Base-by-base conservation (phyloP, 2,329 filamentous ascomycete genomes). In the Achaetomium macrosporum region DNA sequence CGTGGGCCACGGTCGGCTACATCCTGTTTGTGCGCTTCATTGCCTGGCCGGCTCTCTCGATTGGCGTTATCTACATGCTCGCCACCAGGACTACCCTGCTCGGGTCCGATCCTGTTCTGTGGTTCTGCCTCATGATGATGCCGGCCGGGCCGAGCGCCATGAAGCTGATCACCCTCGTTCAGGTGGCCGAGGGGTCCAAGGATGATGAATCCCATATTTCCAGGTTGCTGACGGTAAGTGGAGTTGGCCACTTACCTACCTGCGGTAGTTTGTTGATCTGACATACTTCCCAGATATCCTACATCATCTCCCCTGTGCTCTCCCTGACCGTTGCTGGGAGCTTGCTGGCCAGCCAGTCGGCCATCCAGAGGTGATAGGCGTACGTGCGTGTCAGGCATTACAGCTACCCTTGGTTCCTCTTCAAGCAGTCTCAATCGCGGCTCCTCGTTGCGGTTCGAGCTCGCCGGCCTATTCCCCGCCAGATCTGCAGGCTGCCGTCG, bases 31-130 rank as follows among this genome's bases (percentile, higher is more conserved):
- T 84, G 3, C 70, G 84, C 9, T 83, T 86, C 58, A 61, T 85
- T 9, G 36, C 85, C 0, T 86, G 83, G 83, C 82, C 83, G 5
- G 64, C 67, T 0, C 66, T 78, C 15, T 76, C 76, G 3, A 81
- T 87, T 31, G 69, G 70, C 0, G 33, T 78, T 2, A 73, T 87
- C 8, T 85, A 78, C 59, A 59, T 66, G 0, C 62, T 86, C 7
- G 81, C 79, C 0, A 74, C 71, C 2, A 73, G 71, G 50, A 84
- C 82, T 0, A 57, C 60, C 0, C 37, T 80, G 2, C 62, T 87
- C 2, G 71, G 72, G 3, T 60, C 70, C 3, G 84, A 87, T 61
- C 82, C 82, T 0, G 78, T 87, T 58, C 66, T 87, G 31, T 86
- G 82, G 82, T 87, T 87, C 61, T 72, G 70, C 15, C 65, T 75